phyloP scores from a whole-genome alignment of 768 basidiomycete genomes.

The Hygrophorus pudorinus region DNA sequence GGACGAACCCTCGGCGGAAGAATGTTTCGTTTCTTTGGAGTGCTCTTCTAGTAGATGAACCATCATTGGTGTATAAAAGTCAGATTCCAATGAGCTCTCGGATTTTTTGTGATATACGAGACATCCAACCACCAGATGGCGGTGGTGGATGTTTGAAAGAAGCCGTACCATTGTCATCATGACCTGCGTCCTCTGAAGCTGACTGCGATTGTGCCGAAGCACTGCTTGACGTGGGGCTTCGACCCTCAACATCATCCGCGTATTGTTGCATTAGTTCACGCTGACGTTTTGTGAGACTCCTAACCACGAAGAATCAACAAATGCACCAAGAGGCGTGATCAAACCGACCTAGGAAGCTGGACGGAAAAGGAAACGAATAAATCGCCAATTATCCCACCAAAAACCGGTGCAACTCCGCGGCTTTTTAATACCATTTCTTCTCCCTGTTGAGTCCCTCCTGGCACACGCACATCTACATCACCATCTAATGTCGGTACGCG shows the following conservation, averaged over 20 bases:
- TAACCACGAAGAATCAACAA: constrained; percentile 3
- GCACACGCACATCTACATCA: constrained; percentile 89
- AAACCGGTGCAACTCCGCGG: constrained; percentile 65
- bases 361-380: constrained; percentile 84
- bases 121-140: constrained; percentile 55
- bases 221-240: constrained; percentile 13
- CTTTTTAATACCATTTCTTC: constrained; percentile 94
- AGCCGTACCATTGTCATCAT: constrained; percentile 64
- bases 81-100: constrained; percentile 62
- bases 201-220: not conserved
- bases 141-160: constrained; percentile 52
- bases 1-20: constrained; percentile 15
- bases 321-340: not conserved
- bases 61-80: constrained; percentile 40
- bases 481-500: constrained; percentile 93
- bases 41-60: constrained; percentile 20
- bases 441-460: constrained; percentile 89
- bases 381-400: constrained; percentile 61
- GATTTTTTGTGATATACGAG: constrained; percentile 57
- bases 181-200: not conserved
- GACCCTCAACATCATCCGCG: constrained; percentile 89
- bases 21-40: constrained; percentile 9
- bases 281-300: constrained; percentile 83
- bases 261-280: constrained; percentile 81
- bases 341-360: constrained; percentile 77